Conservation (phyloP, 768 basidiomycete genomes). For the Cyathus striatus region DNA sequence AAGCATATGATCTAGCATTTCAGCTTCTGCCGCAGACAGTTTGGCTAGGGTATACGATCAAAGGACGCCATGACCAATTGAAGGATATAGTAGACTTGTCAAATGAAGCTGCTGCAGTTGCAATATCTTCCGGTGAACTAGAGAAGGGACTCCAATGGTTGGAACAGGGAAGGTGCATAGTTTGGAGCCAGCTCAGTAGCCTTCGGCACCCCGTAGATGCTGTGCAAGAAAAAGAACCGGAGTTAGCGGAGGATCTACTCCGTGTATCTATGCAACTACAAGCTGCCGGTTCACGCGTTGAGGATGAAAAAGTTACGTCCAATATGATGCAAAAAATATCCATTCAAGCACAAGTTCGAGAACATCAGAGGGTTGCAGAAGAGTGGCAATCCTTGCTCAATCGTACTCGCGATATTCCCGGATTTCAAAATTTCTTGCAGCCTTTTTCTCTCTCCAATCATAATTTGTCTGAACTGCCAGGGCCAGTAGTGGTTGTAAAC, state of each 20-base stretch:
- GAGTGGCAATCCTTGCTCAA: conserved; percentile 11
- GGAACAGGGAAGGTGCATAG: conserved; percentile 20
- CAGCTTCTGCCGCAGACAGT: conserved; percentile 5
- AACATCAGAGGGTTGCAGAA: conserved; percentile 10
- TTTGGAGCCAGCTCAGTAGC: conserved; percentile 20
- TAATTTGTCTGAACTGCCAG: conserved; percentile 6
- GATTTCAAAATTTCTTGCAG: conserved; percentile 15
- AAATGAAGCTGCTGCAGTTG: conserved; percentile 15
- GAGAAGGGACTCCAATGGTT: conserved; percentile 28
- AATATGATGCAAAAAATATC: too few species aligned
- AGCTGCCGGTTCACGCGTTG: conserved; percentile 3
- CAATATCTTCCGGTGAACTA: conserved; percentile 11
- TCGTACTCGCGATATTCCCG: conserved; percentile 7
- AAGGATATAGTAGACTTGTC: not conserved
- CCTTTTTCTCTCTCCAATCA: conserved; percentile 6
- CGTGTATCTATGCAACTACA: conserved; percentile 9
- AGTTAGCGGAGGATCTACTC: conserved; percentile 7
- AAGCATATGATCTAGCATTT: conserved; percentile 12
- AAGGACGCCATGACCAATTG: not conserved
- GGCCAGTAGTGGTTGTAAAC: conserved; percentile 15
- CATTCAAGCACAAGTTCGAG: too few species aligned
- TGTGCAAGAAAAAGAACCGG: conserved; percentile 6
- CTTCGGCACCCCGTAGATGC: conserved; percentile 17
- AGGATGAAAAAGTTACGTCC: too few species aligned
- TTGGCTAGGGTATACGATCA: conserved; percentile 4